Percentiles rank a stretch among this genome's conserved stretches.
Conservation (phyloP, 805 yeast species). For the Tetrapisispora taiwanensis region DNA sequence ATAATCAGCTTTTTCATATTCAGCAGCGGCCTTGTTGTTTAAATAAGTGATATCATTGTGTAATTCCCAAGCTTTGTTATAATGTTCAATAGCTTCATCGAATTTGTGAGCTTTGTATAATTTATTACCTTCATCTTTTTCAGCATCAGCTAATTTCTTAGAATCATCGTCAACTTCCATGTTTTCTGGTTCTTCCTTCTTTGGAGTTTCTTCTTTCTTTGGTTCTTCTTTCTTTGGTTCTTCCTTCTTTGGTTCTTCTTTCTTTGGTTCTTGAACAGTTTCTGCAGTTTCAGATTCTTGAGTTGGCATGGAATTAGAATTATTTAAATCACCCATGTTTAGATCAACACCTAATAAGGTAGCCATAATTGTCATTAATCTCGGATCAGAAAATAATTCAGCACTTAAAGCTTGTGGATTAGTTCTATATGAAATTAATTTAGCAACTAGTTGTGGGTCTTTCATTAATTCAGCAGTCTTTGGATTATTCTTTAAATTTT, state of each 20-base stretch:
- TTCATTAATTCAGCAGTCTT: slow-evolving; percentile 78
- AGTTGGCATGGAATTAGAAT: slow-evolving; percentile 23
- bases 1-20: slow-evolving; percentile 87
- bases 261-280: neutral
- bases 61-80: slow-evolving; percentile 77
- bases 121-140: slow-evolving; percentile 77
- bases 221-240: slow-evolving; percentile 21
- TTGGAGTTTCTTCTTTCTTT: slow-evolving; percentile 22
- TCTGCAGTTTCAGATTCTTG: slow-evolving; percentile 17
- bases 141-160: slow-evolving; percentile 50
- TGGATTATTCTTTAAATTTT: slow-evolving; percentile 71
- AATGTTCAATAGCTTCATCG: slow-evolving; percentile 83
- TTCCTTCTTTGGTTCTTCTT: slow-evolving; percentile 4
- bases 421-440: slow-evolving; percentile 43
- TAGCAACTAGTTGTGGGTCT: slow-evolving; percentile 74
- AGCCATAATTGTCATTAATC: slow-evolving; percentile 82
- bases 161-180: slow-evolving; percentile 27
- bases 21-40: slow-evolving; percentile 97
- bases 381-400: slow-evolving; percentile 67
- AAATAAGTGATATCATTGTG: slow-evolving; percentile 81
- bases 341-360: slow-evolving; percentile 75
- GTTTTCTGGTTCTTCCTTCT: slow-evolving; percentile 30
- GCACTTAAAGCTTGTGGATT: slow-evolving; percentile 70
- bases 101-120: slow-evolving; percentile 80
- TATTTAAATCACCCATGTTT: slow-evolving; percentile 33